Evolutionary conservation across 2,329 filamentous ascomycete genomes (phyloP), one percentile per base, ranked within the genome.

Genomic region (Fusarium illudens): DNA sequence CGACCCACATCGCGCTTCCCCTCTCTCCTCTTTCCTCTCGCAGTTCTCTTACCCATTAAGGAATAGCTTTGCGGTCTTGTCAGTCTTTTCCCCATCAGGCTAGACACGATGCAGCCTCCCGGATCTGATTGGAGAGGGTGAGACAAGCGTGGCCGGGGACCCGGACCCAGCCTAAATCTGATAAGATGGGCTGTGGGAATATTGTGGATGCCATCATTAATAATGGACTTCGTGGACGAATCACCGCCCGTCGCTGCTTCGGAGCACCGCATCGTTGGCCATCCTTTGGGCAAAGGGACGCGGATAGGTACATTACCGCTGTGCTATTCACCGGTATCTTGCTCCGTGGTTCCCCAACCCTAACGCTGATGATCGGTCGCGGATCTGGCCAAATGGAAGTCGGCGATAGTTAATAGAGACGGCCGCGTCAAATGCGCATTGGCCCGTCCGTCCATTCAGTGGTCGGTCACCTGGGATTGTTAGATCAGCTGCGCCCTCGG

Each of bases 161-260:
- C 30, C 37, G 48, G 42, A 29, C 63, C 29, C 58, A 70, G 58
- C 42, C 49, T 70, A 52, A 63, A 69, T 70, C 67, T 69, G 67
- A 69, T 69, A 69, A 70, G 67, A 69, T 70, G 58, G 34, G n/a
- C 29, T 32, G 27, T 48, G 53, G 17, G 29, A 33, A 46, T 48
- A n/a, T 13, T 59, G 62, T 64, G 51, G 55, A 17, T 53, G 34
- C 50, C 39, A 50, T 3, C 53, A 66, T 69, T 64, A 64, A 33
- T 69, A 70, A 69, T 58, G 49, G n/a, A 50, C 55, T 58, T 55
- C 55, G 20, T 55, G 62, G 67, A 53, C 67, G 67, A 70, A 48
- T 55, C 58, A 56, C 11, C 12, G 42, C 52, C 22, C 25, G 34
- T 54, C 49, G 29, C 17, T 4, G 19, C 19, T 25, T 30, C 42